Base-by-base conservation (phyloP, 1,139 yeast species). In the Taphrina flavorubra region DNA sequence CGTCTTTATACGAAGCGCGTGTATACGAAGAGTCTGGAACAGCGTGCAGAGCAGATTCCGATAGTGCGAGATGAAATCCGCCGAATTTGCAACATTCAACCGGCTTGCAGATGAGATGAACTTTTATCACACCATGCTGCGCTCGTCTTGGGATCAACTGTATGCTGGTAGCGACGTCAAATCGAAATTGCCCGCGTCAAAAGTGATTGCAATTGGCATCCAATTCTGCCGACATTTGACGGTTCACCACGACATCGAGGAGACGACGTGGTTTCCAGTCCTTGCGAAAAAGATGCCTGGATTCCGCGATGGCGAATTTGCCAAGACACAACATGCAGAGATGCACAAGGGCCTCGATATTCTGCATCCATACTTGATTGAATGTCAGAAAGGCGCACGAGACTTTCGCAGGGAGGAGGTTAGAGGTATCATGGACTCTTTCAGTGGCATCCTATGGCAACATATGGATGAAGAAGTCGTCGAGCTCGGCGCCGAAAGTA, bases 271-370 rank as follows among this genome's bases (percentile, higher is more conserved):
- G 47, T 62, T 62, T 18, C 66, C 66, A 11, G 53, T 62, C 16
- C 60, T 62, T 11, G 59, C 60, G 5, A 20, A 42, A n/a, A 58
- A 58, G 39, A 62, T 62, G 66, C 66, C 66, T 6, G 66, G 42
- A 16, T 62, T 62, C 16, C 40, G 44, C 39, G 53, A 31, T 37
- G 36, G 42, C 39, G 53, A 40, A 16, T 34, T 37, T 16, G 60
- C 53, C 46, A 39, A 51, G 34, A 58, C 14, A 16, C 34, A 37
- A 13, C 66, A 62, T 42, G 44, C 18, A 13, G 25, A 18, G 25
- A 62, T 62, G 34, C 66, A 62, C 60, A 51, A 31, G 25, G 66
- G 60, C n/a, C 53, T 62, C n/a, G 66, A 62, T 40, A 44, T 18
- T 4, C 42, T 36, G 11, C 37, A n/a, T 39, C 51, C 59, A n/a